A percentile compares a stretch with the other conserved stretches of the same genome.
Conservation (phyloP, 1,284 basidiomycete genomes). For the Boletus holoroseus region DNA sequence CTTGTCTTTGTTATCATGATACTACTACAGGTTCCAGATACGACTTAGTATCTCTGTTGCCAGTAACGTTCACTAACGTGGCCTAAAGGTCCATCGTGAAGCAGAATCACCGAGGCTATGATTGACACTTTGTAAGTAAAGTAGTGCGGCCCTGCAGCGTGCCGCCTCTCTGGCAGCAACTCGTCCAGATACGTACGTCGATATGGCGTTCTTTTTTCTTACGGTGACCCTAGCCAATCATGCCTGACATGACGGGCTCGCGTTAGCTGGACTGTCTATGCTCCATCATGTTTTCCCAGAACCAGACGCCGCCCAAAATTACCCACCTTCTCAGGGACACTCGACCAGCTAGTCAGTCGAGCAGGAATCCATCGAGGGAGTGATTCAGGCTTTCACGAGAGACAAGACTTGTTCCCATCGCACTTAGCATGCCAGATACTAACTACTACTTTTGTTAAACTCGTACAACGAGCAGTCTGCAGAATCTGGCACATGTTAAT, state of each 20-base stretch:
- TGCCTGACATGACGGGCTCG: background rate
- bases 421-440: background rate
- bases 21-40: too few relatives aligned
- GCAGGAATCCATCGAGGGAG: background rate
- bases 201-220: background rate
- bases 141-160: too few relatives aligned
- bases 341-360: background rate
- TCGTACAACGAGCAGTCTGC: background rate
- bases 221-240: background rate
- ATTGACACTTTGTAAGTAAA: background rate
- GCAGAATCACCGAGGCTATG: background rate
- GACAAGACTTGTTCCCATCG: background rate
- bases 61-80: background rate
- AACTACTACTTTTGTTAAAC: background rate
- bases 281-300: background rate
- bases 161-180: background rate
- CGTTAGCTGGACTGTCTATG: background rate
- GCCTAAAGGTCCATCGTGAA: background rate
- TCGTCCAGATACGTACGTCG: background rate
- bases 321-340: background rate
- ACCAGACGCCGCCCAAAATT: too few relatives aligned
- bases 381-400: background rate
- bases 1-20: too few relatives aligned
- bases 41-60: too few relatives aligned
- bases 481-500: background rate